Evolutionary conservation across 192 early-diverging fungal species (phyloP).

Genomic region (Podila epigama): DNA sequence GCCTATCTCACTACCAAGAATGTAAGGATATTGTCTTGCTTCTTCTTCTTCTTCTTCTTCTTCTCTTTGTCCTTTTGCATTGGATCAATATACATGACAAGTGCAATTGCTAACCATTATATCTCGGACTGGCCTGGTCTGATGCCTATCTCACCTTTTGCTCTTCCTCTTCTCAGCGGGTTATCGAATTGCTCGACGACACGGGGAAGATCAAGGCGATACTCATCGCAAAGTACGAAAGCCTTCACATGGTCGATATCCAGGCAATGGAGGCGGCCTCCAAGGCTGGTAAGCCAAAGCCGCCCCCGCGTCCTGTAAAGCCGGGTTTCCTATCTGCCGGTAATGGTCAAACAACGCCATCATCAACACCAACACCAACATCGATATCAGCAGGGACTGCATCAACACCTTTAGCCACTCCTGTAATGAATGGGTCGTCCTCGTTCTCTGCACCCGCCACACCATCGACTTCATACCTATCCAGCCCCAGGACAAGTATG

Average conservation of each 20-base stretch:
- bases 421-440: no score
- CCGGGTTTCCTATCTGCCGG: slow-evolving; percentile 29
- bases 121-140: background rate
- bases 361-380: background rate
- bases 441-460: slow-evolving; percentile 13
- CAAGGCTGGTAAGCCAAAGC: slow-evolving; percentile 32
- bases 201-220: slow-evolving; percentile 38
- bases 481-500: background rate
- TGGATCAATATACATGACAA: no score
- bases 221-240: slow-evolving; percentile 47
- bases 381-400: background rate
- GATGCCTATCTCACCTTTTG: background rate
- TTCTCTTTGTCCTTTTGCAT: no score
- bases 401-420: background rate
- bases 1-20: slow-evolving; percentile 54
- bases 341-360: slow-evolving; percentile 6
- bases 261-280: slow-evolving; percentile 38
- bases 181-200: slow-evolving; percentile 20
- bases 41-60: no score
- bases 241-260: slow-evolving; percentile 49
- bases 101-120: no score
- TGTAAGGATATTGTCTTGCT: no score
- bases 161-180: slow-evolving; percentile 34
- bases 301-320: slow-evolving; percentile 35
- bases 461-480: background rate